Evolutionary conservation across 23 red algal genomes (phyloP).

Genomic region (Gracilaria domingensis): DNA sequence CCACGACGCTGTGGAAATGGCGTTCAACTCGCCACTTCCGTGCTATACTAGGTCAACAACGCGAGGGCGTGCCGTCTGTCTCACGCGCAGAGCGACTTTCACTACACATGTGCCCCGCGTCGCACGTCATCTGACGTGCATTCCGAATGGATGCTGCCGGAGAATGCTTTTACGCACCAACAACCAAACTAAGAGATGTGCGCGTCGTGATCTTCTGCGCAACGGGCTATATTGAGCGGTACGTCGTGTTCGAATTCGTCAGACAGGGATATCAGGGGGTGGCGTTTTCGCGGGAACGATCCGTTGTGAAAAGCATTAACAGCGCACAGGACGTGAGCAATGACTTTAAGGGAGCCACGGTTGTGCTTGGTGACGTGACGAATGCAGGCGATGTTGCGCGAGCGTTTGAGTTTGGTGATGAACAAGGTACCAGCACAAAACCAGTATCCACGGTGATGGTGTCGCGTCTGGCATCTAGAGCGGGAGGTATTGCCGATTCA

Average conservation of each 20-base stretch:
- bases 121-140: neutral
- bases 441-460: conserved; percentile 65
- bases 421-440: neutral
- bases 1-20: neutral
- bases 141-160: conserved; percentile 46
- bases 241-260: conserved; percentile 61
- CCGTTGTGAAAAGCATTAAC: conserved; percentile 55
- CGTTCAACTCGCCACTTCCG: neutral
- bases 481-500: conserved; percentile 78
- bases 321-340: neutral
- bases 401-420: conserved; percentile 37
- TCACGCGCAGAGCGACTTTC: neutral
- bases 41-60: too few species aligned
- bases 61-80: neutral
- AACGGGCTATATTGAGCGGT: conserved; percentile 82
- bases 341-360: conserved; percentile 38
- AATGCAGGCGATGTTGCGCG: conserved; percentile 14
- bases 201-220: conserved; percentile 78
- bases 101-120: neutral
- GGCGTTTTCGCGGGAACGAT: conserved; percentile 59
- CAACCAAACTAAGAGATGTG: conserved; percentile 19
- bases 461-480: conserved; percentile 72
- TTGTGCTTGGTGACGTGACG: conserved; percentile 73
- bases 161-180: conserved; percentile 56
- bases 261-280: conserved; percentile 67